Percentiles rank a stretch among this genome's conserved stretches.
Conservation (phyloP, 164 flowering plant species). For the Stephania cephalantha region DNA sequence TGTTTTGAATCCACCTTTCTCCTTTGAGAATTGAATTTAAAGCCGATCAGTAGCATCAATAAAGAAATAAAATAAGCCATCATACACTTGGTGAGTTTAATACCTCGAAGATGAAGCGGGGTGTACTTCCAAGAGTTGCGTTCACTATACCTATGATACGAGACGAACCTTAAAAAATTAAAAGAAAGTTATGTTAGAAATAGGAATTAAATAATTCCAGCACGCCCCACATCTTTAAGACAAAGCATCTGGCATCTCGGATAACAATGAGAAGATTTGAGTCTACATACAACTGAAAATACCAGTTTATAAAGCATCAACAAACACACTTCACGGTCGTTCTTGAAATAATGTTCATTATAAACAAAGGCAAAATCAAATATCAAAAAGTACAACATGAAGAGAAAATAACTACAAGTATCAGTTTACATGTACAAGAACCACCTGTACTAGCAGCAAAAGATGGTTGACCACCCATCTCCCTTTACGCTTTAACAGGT, state of each 20-base stretch:
- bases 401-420: neutral
- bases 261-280: neutral
- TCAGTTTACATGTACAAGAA: no score
- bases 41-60: conserved; percentile 10
- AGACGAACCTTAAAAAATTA: conserved; percentile 62
- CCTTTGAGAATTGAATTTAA: conserved; percentile 38
- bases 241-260: neutral
- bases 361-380: neutral
- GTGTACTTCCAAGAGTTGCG: conserved; percentile 62
- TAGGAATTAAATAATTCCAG: neutral
- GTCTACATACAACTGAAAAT: neutral
- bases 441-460: neutral
- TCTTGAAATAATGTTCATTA: neutral
- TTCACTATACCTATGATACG: conserved; percentile 87
- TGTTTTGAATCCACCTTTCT: conserved; percentile 82
- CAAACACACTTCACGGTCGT: neutral
- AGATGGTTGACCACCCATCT: neutral
- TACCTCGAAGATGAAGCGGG: conserved; percentile 85
- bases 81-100: conserved; percentile 5
- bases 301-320: neutral
- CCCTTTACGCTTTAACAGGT: no score
- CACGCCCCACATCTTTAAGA: neutral
- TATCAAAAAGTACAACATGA: neutral
- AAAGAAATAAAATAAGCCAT: neutral
- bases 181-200: conserved; percentile 5